Percentiles rank a stretch among this genome's conserved stretches.
These are phyloP conservation scores for Tolypocladium guangdongense DNA, from an alignment of 2,329 filamentous ascomycete species.

Conservation along the genomic window DNA sequence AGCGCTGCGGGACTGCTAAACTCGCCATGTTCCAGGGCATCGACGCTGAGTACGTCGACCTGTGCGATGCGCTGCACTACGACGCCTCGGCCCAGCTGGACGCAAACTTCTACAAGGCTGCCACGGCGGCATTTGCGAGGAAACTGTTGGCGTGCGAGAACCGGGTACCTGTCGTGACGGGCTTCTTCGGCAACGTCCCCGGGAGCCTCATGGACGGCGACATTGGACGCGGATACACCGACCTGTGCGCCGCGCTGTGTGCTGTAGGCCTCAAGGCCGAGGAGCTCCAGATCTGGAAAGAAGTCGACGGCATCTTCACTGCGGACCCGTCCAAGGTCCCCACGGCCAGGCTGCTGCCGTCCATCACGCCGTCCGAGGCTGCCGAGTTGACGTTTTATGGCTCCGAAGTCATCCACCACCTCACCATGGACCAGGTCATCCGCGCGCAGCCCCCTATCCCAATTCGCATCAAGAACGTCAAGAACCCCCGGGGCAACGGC, in stretches of 20 bases:
- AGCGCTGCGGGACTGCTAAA: not conserved
- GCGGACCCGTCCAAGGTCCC: slow-evolving; percentile 82
- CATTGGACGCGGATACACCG: slow-evolving; percentile 91
- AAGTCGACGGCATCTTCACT: slow-evolving; percentile 90
- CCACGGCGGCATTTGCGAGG: slow-evolving; percentile 49
- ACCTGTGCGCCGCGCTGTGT: slow-evolving; percentile 84
- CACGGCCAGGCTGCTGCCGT: slow-evolving; percentile 77
- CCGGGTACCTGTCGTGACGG: slow-evolving; percentile 71
- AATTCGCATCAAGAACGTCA: slow-evolving; percentile 87
- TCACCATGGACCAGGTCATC: slow-evolving; percentile 96
- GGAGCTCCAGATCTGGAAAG: slow-evolving; percentile 97
- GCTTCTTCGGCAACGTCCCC: slow-evolving; percentile 90
- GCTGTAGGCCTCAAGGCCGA: slow-evolving; percentile 79
- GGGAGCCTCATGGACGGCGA: slow-evolving; percentile 80
- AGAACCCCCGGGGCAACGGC: slow-evolving; percentile 68
- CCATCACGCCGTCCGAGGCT: slow-evolving; percentile 88
- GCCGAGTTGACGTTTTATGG: slow-evolving; percentile 92
- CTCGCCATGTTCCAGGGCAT: slow-evolving; percentile 44
- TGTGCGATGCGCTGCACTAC: slow-evolving; percentile 71
- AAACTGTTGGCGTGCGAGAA: slow-evolving; percentile 55
- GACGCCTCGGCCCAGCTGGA: slow-evolving; percentile 49
- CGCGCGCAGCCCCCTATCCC: slow-evolving; percentile 69
- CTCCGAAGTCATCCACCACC: slow-evolving; percentile 94
- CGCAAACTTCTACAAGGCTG: slow-evolving; percentile 57
- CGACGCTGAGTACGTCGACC: slow-evolving; percentile 79